phyloP scores from a whole-genome alignment of 176 grass and related monocot species.

The Carex kokanica region DNA sequence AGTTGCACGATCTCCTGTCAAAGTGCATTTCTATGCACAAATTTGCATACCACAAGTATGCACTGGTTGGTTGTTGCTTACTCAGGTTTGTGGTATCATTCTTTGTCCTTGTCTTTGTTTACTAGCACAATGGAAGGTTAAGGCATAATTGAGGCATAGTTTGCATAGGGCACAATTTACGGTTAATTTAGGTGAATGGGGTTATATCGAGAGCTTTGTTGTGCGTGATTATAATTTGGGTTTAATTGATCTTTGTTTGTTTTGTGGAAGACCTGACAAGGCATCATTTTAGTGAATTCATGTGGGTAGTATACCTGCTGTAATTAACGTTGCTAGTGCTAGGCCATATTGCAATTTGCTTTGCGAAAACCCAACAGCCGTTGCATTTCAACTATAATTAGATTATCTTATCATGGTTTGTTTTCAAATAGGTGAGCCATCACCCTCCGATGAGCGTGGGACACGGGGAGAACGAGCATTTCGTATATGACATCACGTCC shows the following conservation, averaged over 20 bases:
- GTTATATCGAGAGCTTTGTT: not conserved
- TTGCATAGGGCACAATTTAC: not conserved
- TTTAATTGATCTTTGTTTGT: not conserved
- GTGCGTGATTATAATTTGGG: not conserved
- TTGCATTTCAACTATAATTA: not conserved
- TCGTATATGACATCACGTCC: constrained; percentile 92
- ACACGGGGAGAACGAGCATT: constrained; percentile 90
- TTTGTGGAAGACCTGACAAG: not conserved
- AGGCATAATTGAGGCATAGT: not conserved
- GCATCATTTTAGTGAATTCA: not conserved
- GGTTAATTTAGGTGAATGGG: not conserved
- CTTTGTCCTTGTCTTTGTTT: not conserved
- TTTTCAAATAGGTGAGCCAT: constrained; percentile 67
- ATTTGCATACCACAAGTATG: not conserved
- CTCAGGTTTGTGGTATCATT: not conserved
- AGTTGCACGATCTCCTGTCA: not conserved
- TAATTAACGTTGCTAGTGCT: not conserved
- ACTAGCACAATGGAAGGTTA: not conserved
- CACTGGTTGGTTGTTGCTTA: constrained; percentile 9
- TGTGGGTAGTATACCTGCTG: not conserved
- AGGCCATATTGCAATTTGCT: not conserved
- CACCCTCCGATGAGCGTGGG: constrained; percentile 94
- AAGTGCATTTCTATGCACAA: not conserved
- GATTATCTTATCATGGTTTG: not conserved
- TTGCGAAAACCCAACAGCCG: not conserved